Base-by-base conservation (phyloP, 2,329 filamentous ascomycete genomes). In the Trichoderma sp. region DNA sequence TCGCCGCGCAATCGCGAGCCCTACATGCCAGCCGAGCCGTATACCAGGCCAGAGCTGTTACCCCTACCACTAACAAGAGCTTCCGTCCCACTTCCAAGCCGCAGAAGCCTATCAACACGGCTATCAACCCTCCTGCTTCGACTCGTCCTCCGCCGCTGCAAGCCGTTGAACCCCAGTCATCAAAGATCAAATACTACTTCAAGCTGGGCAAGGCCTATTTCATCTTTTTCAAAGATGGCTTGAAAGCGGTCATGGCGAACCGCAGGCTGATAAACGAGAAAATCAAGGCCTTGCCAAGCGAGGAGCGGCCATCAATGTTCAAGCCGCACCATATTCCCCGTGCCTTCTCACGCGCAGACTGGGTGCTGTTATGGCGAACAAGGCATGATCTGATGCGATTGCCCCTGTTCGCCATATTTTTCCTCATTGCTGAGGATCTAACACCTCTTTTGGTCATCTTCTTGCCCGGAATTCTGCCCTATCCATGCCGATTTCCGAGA, bases 191-290 rank as follows among this genome's bases (percentile, higher is more conserved):
- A 58, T 87, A 92, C 81, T 83, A 88, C 71, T 87, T 87, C 75
- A 77, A 81, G 55, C 81, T 90, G 33, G 95, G 93, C 71, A 91
- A 91, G 77, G 88, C 91, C 63, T 97, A 97, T 80, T 79, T 91
- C 11, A 80, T 80, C 43, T 98, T 98, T 86, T 98, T 97, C 88
- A 97, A 96, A 81, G 86, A 88, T 1, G 95, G 94, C 21, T 81
- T 97, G 37, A 89, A 89, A 76, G 89, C 91, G 74, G 89, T 97
- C 63, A 89, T 88, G 77, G 81, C 83, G 70, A 97, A 97, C 73
- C 84, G 87, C 59, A 77, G 82, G 27, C 83, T 85, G 13, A 77
- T 90, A 16, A 79, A 81, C 63, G 79, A 81, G 75, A 83, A 77
- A 77, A 77, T 81, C 68, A 74, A 75, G 62, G 72, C 75, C 64